Evolutionary conservation across 306 rosid species (phyloP).

Genomic region (Vicia villosa): DNA sequence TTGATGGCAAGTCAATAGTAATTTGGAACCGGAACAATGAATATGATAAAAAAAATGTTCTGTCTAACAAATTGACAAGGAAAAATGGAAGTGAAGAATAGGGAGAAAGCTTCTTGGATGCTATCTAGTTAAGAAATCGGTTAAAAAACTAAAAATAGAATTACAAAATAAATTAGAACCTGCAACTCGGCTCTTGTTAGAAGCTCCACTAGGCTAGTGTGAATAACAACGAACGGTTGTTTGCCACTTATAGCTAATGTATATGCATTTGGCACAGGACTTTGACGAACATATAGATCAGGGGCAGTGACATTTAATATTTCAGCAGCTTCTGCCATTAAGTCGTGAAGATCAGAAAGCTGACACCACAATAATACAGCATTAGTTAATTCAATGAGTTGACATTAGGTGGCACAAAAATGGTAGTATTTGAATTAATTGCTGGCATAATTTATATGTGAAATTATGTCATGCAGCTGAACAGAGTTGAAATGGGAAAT

Average conservation of each 20-base stretch:
- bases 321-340: slow-evolving; percentile 84
- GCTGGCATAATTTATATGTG: neutral
- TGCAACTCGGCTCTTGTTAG: slow-evolving; percentile 81
- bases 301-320: slow-evolving; percentile 81
- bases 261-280: slow-evolving; percentile 97
- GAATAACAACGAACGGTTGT: slow-evolving; percentile 88
- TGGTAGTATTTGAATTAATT: slow-evolving; percentile 8
- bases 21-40: slow-evolving; percentile 7
- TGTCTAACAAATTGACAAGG: slow-evolving; percentile 22
- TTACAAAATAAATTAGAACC: slow-evolving; percentile 47
- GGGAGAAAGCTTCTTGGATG: neutral
- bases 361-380: slow-evolving; percentile 42
- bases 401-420: slow-evolving; percentile 33
- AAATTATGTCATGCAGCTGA: slow-evolving; percentile 4
- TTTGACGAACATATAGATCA: slow-evolving; percentile 92
- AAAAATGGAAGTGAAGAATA: slow-evolving; percentile 8
- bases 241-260: slow-evolving; percentile 93
- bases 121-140: neutral
- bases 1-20: slow-evolving; percentile 37
- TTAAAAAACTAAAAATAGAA: slow-evolving; percentile 27
- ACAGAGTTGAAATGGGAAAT: slow-evolving; percentile 19
- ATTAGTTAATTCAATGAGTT: slow-evolving; percentile 11
- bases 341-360: slow-evolving; percentile 77
- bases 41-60: slow-evolving; percentile 8
- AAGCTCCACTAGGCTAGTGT: slow-evolving; percentile 98